Conservation (phyloP, 345 rosid genomes). For the Euphorbia lathyris region DNA sequence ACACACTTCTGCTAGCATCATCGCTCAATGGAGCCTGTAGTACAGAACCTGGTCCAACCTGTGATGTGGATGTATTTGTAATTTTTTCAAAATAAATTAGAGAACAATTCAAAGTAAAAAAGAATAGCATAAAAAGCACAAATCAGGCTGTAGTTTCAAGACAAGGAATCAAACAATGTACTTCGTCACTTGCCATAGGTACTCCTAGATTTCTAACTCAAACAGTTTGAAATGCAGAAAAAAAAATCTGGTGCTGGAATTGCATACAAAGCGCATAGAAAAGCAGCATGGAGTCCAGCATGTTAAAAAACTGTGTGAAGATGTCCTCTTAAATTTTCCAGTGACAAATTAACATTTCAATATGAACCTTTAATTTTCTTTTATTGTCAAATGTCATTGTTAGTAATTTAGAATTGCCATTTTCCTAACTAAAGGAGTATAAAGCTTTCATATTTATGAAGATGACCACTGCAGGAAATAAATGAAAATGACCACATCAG, state of each 20-base stretch:
- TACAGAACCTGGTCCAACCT: constrained; percentile 90
- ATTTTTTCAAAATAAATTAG: constrained; percentile 10
- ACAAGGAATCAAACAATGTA: neutral
- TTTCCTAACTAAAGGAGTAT: neutral
- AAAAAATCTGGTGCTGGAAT: neutral
- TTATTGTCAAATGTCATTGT: neutral
- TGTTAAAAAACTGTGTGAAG: neutral
- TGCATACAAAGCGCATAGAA: neutral
- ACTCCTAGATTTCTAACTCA: neutral
- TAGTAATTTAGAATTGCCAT: no score
- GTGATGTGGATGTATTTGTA: constrained; percentile 19
- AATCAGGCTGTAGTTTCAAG: neutral
- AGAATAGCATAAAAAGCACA: neutral
- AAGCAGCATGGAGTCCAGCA: neutral
- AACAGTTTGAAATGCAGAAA: neutral
- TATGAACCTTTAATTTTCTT: neutral
- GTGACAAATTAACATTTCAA: neutral
- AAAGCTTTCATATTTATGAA: neutral
- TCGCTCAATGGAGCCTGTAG: constrained; percentile 85
- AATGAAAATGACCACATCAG: neutral
- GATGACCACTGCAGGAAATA: neutral
- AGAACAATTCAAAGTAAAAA: constrained; percentile 1
- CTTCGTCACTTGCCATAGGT: neutral
- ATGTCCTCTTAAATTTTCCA: neutral
- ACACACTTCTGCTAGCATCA: constrained; percentile 73